Conservation (phyloP, 495 filamentous ascomycete genomes). For the Cercophora samala region DNA sequence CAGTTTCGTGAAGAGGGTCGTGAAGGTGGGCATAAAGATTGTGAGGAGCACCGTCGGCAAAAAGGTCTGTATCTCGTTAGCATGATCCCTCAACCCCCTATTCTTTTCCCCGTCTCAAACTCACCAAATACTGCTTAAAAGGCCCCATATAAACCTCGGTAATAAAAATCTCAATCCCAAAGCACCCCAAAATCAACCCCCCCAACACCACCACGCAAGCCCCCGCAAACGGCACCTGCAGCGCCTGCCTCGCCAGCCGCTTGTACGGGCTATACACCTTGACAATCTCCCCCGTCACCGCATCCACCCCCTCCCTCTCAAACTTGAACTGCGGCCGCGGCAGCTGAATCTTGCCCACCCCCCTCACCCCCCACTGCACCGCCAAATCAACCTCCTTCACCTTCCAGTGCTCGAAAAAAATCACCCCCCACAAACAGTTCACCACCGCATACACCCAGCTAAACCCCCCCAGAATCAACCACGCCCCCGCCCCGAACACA, state of each 20-base stretch:
- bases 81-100: no score
- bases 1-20: constrained; percentile 67
- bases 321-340: constrained; percentile 74
- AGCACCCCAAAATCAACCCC: constrained; percentile 78
- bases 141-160: constrained; percentile 91
- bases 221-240: constrained; percentile 87
- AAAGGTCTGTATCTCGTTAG: constrained; percentile 63
- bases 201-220: constrained; percentile 67
- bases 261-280: constrained; percentile 75
- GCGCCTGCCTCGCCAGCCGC: constrained; percentile 70
- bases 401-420: constrained; percentile 97
- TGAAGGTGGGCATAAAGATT: constrained; percentile 74
- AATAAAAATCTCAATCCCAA: constrained; percentile 94
- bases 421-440: constrained; percentile 80
- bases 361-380: constrained; percentile 87
- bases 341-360: constrained; percentile 76
- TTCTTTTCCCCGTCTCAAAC: constrained; percentile 19
- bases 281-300: constrained; percentile 77
- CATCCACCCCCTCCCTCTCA: constrained; percentile 71
- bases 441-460: constrained; percentile 79
- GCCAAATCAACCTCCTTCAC: constrained; percentile 87
- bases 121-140: constrained; percentile 77
- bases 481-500: constrained; percentile 73
- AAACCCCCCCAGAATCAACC: constrained; percentile 78
- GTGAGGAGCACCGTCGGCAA: constrained; percentile 83